Conservation (phyloP, 192 early-diverging fungal species). For the Chytriomyces hyalinus region DNA sequence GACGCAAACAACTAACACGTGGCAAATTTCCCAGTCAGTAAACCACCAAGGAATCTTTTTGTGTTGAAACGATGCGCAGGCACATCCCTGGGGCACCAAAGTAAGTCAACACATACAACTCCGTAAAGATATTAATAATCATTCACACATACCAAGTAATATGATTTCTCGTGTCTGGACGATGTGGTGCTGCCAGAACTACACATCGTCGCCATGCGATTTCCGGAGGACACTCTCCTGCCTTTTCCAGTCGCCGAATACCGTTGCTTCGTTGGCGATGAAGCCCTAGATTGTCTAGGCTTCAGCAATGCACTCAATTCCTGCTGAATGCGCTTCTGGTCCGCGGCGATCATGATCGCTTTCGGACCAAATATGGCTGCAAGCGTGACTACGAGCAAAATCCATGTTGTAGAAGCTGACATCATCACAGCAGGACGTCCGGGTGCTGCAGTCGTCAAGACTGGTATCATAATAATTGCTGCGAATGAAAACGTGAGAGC, state of each 20-base stretch:
- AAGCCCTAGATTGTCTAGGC: not conserved
- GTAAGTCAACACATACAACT: too few relatives aligned
- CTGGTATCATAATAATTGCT: conserved; percentile 8
- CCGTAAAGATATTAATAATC: too few relatives aligned
- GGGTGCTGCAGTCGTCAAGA: not conserved
- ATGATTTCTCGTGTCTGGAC: too few relatives aligned
- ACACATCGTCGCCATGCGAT: too few relatives aligned
- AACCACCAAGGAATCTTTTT: too few relatives aligned
- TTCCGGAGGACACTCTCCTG: not conserved
- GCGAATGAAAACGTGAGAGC: not conserved
- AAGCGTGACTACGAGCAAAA: not conserved
- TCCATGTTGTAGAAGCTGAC: not conserved
- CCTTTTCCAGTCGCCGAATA: not conserved
- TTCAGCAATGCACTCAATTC: not conserved
- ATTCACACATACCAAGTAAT: too few relatives aligned
- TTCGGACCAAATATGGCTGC: conserved; percentile 12
- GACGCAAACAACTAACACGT: too few relatives aligned
- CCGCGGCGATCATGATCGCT: not conserved
- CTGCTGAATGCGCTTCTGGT: not conserved
- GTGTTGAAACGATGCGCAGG: too few relatives aligned
- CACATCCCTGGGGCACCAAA: too few relatives aligned
- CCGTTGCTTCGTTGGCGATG: not conserved
- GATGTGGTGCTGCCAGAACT: too few relatives aligned
- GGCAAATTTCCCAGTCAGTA: too few relatives aligned
- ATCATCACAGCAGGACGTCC: not conserved